Percentiles rank a stretch among this genome's conserved stretches.
Evolutionary conservation across 116 monocot species (phyloP).

Genomic region (Cymodocea nodosa): DNA sequence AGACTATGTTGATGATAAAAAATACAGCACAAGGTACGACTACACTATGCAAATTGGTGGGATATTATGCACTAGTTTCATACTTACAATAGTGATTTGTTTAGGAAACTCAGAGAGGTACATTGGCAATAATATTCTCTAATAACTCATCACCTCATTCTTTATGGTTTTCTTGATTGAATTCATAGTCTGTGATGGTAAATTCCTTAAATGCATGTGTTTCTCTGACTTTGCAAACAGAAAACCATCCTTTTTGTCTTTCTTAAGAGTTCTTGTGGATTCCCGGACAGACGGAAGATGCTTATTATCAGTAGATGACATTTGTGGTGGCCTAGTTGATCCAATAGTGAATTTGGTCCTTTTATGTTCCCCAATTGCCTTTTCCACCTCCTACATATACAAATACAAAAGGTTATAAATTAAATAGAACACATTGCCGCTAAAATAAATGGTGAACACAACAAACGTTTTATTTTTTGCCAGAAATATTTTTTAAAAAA

Average conservation of each 20-base stretch:
- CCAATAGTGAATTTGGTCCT: constrained; percentile 13
- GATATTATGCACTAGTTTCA: too few species aligned
- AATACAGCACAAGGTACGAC: too few species aligned
- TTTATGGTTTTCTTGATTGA: constrained; percentile 5
- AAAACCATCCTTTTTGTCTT: constrained; percentile 12
- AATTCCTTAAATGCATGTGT: constrained; percentile 8
- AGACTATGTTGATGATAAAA: too few species aligned
- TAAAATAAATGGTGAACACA: not conserved
- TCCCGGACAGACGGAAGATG: constrained; percentile 11
- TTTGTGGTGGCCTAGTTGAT: constrained; percentile 7
- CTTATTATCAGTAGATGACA: constrained; percentile 14
- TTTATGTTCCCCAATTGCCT: constrained; percentile 27
- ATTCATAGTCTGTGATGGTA: not conserved
- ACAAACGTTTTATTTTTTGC: too few species aligned
- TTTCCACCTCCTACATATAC: constrained; percentile 10
- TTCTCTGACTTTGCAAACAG: constrained; percentile 17
- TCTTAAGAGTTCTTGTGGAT: constrained; percentile 14
- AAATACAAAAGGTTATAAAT: not conserved
- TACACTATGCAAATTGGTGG: too few species aligned
- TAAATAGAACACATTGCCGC: not conserved
- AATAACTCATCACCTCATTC: constrained; percentile 9
- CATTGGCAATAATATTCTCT: too few species aligned
- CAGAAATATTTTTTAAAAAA: too few species aligned
- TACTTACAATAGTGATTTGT: too few species aligned
- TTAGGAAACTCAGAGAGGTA: too few species aligned